Percentiles rank a stretch among this genome's conserved stretches.
phyloP scores from a whole-genome alignment of 2,329 filamentous ascomycete genomes.

The Fusarium beomiforme region DNA sequence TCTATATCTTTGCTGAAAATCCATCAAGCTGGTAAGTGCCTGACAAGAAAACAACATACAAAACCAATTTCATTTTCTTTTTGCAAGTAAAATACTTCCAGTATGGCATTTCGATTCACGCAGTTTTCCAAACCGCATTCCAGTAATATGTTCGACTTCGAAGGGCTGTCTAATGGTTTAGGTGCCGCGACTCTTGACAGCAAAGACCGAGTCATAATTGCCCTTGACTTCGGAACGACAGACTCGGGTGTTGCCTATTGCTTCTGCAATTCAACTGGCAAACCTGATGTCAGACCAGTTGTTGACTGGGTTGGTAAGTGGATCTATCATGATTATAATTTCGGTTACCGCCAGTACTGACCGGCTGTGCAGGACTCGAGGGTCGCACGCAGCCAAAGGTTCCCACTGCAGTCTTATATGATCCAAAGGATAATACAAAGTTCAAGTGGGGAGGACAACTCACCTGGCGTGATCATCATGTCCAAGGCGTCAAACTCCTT shows the following conservation, averaged over 20 bases:
- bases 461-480: neutral
- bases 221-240: slow-evolving; percentile 31
- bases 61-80: too few species aligned
- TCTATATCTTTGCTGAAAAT: neutral
- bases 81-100: too few species aligned
- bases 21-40: neutral
- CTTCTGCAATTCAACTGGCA: slow-evolving; percentile 18
- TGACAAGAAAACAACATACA: neutral
- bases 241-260: slow-evolving; percentile 29
- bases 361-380: neutral
- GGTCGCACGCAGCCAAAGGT: slow-evolving; percentile 18
- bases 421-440: neutral
- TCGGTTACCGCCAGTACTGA: neutral
- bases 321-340: neutral
- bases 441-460: slow-evolving; percentile 27
- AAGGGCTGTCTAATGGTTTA: neutral
- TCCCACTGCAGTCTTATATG: slow-evolving; percentile 32
- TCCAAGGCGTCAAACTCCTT: slow-evolving; percentile 33
- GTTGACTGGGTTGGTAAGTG: slow-evolving; percentile 33
- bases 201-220: slow-evolving; percentile 23
- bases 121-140: neutral
- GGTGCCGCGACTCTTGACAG: neutral
- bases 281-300: slow-evolving; percentile 9
- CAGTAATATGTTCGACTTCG: neutral
- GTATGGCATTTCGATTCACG: neutral